Conservation (phyloP, 169 alveolate genomes). For the Cryptosporidium andersoni region DNA sequence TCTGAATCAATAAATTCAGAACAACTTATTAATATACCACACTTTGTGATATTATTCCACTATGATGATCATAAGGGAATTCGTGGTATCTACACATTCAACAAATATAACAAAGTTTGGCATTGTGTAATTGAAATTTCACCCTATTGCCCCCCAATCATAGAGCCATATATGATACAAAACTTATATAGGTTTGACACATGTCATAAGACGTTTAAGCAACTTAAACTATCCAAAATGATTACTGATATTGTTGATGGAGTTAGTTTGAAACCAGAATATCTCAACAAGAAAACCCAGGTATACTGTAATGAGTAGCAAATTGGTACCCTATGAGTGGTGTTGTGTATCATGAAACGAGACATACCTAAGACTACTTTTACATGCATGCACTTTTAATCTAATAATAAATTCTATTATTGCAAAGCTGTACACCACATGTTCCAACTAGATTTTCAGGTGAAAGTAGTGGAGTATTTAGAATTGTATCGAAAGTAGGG, state of each 20-base stretch:
- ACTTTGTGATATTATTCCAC: constrained; percentile 48
- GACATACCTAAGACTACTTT: no score
- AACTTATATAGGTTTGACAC: constrained; percentile 62
- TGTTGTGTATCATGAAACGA: no score
- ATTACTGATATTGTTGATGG: constrained; percentile 68
- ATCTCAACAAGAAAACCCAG: neutral
- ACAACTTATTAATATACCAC: constrained; percentile 31
- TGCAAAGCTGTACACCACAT: constrained; percentile 28
- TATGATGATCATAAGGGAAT: constrained; percentile 67
- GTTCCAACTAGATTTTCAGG: constrained; percentile 67
- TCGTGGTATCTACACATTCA: constrained; percentile 42
- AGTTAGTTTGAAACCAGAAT: constrained; percentile 44
- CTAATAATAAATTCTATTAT: constrained; percentile 24
- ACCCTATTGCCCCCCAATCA: constrained; percentile 41
- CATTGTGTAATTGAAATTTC: constrained; percentile 50
- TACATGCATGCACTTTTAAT: neutral
- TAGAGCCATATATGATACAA: constrained; percentile 44
- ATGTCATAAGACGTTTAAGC: constrained; percentile 53
- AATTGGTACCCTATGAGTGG: no score
- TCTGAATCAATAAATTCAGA: constrained; percentile 54
- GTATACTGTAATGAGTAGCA: neutral
- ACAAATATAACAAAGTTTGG: constrained; percentile 33
- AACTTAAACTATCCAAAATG: constrained; percentile 8
- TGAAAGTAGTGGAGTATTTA: constrained; percentile 21
- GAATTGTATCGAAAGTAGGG: constrained; percentile 23